Percentiles rank a stretch among this genome's conserved stretches.
Evolutionary conservation across 1,284 basidiomycete genomes (phyloP).

Genomic region (Tilletia setariae): DNA sequence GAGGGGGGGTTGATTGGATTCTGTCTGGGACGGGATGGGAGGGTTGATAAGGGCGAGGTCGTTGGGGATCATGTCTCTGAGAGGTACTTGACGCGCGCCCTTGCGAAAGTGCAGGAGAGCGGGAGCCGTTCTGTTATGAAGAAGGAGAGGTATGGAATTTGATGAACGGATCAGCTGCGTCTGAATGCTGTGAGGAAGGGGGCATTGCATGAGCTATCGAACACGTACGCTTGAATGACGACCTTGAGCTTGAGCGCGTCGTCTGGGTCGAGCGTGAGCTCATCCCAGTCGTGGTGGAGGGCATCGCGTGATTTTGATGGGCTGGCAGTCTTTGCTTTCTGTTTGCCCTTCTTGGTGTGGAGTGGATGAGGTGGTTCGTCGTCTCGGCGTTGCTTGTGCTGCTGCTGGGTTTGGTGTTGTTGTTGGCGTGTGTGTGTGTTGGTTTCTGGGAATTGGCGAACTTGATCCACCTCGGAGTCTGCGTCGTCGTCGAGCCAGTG

Average conservation of each 20-base stretch:
- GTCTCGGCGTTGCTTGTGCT: background rate
- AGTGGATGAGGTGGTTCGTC: background rate
- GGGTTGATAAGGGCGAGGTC: background rate
- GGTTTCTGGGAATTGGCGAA: background rate
- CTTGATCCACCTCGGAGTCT: background rate
- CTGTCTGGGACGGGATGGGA: background rate
- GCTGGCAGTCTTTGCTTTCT: background rate
- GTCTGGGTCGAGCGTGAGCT: slow-evolving; percentile 6
- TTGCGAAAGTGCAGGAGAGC: slow-evolving; percentile 10
- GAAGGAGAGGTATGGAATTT: background rate
- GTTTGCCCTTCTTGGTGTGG: background rate
- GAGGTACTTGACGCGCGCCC: background rate
- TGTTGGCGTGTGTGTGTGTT: background rate
- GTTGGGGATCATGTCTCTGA: background rate
- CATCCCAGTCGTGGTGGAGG: background rate
- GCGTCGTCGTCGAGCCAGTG: slow-evolving; percentile 3
- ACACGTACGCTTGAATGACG: slow-evolving; percentile 7
- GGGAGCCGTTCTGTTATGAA: background rate
- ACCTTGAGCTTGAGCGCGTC: slow-evolving; percentile 16
- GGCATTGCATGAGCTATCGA: background rate
- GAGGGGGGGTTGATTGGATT: background rate
- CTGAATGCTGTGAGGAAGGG: background rate
- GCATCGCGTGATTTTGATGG: background rate
- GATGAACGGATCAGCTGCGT: background rate
- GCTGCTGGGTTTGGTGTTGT: background rate